phyloP scores from a whole-genome alignment of 768 basidiomycete species.

The Pleurotus sapidus region DNA sequence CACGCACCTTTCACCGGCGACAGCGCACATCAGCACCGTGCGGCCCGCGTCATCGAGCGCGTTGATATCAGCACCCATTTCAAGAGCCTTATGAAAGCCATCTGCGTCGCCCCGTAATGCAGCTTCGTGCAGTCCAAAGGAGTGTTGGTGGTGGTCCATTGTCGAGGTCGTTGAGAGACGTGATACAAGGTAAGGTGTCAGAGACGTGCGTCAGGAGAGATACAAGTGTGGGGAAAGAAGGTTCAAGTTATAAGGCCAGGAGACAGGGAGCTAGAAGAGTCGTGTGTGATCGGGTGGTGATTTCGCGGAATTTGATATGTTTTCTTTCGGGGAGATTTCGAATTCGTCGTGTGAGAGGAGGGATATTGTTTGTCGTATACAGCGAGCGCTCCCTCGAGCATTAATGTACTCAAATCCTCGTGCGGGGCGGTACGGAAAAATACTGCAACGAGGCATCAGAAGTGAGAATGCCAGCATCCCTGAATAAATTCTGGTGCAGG shows the following conservation, averaged over 20 bases:
- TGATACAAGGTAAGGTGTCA: constrained; percentile 5
- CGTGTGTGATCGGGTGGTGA: constrained; percentile 1
- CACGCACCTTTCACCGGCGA: constrained; percentile 70
- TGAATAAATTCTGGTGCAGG: constrained; percentile 5
- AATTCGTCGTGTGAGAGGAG: neutral
- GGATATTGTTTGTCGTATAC: neutral
- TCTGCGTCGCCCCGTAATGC: constrained; percentile 55
- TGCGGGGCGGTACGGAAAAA: constrained; percentile 6
- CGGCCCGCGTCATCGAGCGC: constrained; percentile 57
- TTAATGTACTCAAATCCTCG: constrained; percentile 1
- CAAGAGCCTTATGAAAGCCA: constrained; percentile 51
- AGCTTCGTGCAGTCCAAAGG: constrained; percentile 46
- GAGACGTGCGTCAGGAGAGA: neutral
- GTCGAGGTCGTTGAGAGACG: constrained; percentile 9
- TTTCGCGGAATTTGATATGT: constrained; percentile 5
- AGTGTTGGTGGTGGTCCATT: constrained; percentile 24
- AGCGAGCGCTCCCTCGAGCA: constrained; percentile 3
- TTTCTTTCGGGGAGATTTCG: neutral
- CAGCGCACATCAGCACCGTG: constrained; percentile 63
- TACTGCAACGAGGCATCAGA: constrained; percentile 8
- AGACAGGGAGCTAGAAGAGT: constrained; percentile 12
- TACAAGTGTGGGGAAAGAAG: constrained; percentile 4
- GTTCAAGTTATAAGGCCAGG: constrained; percentile 13
- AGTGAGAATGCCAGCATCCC: constrained; percentile 4
- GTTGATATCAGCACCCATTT: constrained; percentile 66